A percentile compares a stretch with the other conserved stretches of the same genome.
phyloP scores from a whole-genome alignment of 208 protist species.

The Novymonas esmeraldas region DNA sequence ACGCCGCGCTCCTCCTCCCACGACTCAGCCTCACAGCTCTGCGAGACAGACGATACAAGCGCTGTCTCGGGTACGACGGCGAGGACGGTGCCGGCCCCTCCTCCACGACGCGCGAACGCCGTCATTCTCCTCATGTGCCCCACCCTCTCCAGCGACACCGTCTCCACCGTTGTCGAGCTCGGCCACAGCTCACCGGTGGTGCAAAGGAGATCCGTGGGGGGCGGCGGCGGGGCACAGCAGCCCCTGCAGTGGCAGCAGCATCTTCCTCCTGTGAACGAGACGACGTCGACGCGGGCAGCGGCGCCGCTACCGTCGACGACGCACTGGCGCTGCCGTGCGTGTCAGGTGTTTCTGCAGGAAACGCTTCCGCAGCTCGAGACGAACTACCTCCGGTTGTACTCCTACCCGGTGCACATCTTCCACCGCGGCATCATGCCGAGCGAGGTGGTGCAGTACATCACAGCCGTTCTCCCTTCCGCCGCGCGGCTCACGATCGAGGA shows the following conservation, averaged over 20 bases:
- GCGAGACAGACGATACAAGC: too few species aligned
- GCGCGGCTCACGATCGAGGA: constrained; percentile 43
- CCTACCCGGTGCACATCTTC: constrained; percentile 62
- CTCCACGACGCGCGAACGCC: constrained; percentile 3
- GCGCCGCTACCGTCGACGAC: background rate
- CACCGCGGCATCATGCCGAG: constrained; percentile 35
- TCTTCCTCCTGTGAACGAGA: background rate
- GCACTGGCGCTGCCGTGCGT: constrained; percentile 8
- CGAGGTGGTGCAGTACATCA: constrained; percentile 22
- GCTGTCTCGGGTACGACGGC: too few species aligned
- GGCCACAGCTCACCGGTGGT: background rate
- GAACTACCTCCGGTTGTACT: constrained; percentile 34
- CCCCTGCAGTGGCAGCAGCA: background rate
- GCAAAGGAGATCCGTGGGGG: too few species aligned
- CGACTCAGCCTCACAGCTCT: background rate
- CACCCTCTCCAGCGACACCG: constrained; percentile 19
- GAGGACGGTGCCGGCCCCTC: too few species aligned
- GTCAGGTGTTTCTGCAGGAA: constrained; percentile 28
- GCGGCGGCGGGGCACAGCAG: too few species aligned
- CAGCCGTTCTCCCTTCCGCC: constrained; percentile 17
- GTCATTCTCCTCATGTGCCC: constrained; percentile 19
- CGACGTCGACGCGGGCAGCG: too few species aligned
- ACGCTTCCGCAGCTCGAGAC: constrained; percentile 32
- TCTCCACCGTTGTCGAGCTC: background rate
- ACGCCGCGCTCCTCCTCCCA: background rate